Percentiles rank a stretch among this genome's conserved stretches.
Evolutionary conservation across 768 basidiomycete species (phyloP).

Genomic region (Amanita pseudoporphyria): DNA sequence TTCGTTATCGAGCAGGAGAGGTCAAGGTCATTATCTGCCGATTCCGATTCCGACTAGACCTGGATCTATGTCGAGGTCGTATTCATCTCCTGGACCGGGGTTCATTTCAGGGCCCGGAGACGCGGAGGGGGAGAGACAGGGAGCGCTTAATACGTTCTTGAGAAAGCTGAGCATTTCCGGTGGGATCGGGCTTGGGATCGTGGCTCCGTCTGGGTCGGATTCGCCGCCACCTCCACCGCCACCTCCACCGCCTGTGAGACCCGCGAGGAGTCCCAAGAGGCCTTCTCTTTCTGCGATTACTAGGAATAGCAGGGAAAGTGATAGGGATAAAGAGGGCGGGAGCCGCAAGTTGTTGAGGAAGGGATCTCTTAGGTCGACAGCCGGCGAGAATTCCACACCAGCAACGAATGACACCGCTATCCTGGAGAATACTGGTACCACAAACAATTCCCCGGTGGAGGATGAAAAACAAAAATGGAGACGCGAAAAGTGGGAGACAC

Average conservation of each 20-base stretch:
- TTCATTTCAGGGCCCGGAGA: no score
- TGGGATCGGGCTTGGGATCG: background rate
- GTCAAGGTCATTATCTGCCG: background rate
- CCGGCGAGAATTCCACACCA: background rate
- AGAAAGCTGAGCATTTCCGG: constrained; percentile 1
- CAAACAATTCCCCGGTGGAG: constrained; percentile 34
- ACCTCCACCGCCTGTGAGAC: no score
- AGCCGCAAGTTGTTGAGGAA: background rate
- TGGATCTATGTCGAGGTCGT: background rate
- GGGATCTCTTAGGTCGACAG: background rate
- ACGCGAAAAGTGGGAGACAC: constrained; percentile 52
- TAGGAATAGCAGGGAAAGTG: background rate
- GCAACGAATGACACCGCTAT: background rate
- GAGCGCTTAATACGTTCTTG: background rate
- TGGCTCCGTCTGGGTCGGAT: background rate
- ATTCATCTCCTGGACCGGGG: background rate
- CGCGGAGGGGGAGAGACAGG: no score
- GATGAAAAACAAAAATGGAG: constrained; percentile 44
- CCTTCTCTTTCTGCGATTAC: background rate
- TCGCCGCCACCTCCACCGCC: no score
- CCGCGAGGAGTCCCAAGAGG: background rate
- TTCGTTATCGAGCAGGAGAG: background rate
- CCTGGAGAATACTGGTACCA: background rate
- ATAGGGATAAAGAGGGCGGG: background rate
- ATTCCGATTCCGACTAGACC: background rate